Evolutionary conservation across 345 rosid genomes (phyloP), one percentile per base, ranked within the genome.

Genomic region (Cardamine occulta): DNA sequence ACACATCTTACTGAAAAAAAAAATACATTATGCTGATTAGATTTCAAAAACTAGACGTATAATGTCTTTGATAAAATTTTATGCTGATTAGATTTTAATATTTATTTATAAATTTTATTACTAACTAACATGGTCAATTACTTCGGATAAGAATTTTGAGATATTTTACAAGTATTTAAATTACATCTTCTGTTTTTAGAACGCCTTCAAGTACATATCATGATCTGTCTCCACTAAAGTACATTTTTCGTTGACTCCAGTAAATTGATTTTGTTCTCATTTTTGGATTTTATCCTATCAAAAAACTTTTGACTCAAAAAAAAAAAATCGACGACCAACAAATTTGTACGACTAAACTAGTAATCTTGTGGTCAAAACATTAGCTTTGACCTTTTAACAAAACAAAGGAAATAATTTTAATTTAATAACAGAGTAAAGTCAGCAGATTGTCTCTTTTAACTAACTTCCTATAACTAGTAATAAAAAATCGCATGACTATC

Each of bases 131-230:
- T 4, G 47, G 47, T 34, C 9, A 34, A 34, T 34, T 34, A 34
- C 10, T 34, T 34, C 37, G 8, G 9, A 34, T 34, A 34, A 34
- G 9, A 49, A 53, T 11, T 53, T 35, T 61, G 3, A 21, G 29
- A 39, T 61, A 61, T 60, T 12, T 61, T 21, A 61, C 66, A 63
- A 63, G 26, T 44, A n/a, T n/a, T 44, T 63, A 28, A n/a, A 23
- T 5, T 29, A 26, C n/a, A n/a, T n/a, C n/a, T n/a, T n/a, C n/a
- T n/a, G n/a, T n/a, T n/a, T n/a, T n/a, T n/a, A n/a, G n/a, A n/a
- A n/a, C n/a, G n/a, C n/a, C n/a, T n/a, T n/a, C n/a, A n/a, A n/a
- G n/a, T n/a, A n/a, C n/a, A n/a, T n/a, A n/a, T n/a, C n/a, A n/a
- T n/a, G n/a, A n/a, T n/a, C n/a, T n/a, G n/a, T 26, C 28, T 26